Conservation (phyloP, 306 rosid species). For the Medicago lupulina region DNA sequence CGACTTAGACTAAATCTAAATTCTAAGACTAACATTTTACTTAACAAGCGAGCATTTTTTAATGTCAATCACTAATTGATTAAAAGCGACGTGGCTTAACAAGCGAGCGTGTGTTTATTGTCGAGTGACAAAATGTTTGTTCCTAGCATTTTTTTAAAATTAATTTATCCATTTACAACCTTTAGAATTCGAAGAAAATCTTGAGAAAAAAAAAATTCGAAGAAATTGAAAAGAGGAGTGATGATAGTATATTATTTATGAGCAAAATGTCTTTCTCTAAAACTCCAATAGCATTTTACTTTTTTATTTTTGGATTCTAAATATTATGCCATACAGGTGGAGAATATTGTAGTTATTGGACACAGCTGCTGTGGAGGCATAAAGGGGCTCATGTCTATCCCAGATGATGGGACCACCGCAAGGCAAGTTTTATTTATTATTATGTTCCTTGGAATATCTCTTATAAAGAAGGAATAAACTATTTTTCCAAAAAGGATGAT, state of each 20-base stretch:
- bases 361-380: slow-evolving; percentile 98
- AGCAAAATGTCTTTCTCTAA: neutral
- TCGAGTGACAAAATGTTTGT: no score
- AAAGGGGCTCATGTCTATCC: slow-evolving; percentile 96
- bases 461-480: slow-evolving; percentile 1
- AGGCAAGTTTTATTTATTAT: slow-evolving; percentile 50
- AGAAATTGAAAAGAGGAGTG: neutral
- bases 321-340: slow-evolving; percentile 63
- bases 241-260: neutral
- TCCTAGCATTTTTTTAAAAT: no score
- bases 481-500: neutral
- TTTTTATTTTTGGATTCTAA: slow-evolving; percentile 16
- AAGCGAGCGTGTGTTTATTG: no score
- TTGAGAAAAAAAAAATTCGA: no score
- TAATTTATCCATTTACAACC: neutral
- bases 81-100: no score
- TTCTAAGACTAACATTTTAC: no score
- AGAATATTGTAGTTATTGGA: slow-evolving; percentile 89
- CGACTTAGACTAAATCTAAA: neutral
- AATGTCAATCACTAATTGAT: no score
- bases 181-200: neutral
- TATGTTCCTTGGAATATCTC: slow-evolving; percentile 11
- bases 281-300: slow-evolving; percentile 11
- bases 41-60: no score
- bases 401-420: slow-evolving; percentile 80